Evolutionary conservation across 495 filamentous ascomycete genomes (phyloP).

Genomic region (Parmelia sp.): DNA sequence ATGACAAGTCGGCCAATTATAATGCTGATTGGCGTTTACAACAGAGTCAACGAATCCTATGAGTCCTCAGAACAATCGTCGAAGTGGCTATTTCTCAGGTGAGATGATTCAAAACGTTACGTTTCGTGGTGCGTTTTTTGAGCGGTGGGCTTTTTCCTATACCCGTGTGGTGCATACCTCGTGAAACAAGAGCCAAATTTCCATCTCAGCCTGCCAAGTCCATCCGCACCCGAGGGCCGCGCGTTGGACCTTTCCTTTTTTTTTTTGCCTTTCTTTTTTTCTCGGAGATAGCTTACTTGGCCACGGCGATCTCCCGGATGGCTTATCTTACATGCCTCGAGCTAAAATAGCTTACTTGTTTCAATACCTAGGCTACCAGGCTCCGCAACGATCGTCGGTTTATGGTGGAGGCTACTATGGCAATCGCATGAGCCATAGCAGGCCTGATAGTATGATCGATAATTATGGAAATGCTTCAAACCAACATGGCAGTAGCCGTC

Average conservation of each 20-base stretch:
- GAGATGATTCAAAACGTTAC: conserved; percentile 19
- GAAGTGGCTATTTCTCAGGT: conserved; percentile 61
- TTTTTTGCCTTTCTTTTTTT: not conserved
- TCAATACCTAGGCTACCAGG: conserved; percentile 15
- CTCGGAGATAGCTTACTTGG: not conserved
- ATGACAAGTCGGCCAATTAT: conserved; percentile 2
- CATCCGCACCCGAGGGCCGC: conserved; percentile 1
- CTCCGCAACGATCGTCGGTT: conserved; percentile 13
- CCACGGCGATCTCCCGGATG: conserved; percentile 11
- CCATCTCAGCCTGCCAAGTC: not conserved
- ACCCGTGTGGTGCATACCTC: not conserved
- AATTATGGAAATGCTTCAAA: conserved; percentile 41
- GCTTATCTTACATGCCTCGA: not conserved
- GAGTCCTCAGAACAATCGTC: conserved; percentile 35
- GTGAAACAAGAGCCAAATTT: not conserved
- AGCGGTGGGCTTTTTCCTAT: not conserved
- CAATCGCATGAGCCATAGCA: conserved; percentile 38
- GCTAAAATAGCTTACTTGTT: conserved; percentile 8
- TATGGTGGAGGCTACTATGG: conserved; percentile 33
- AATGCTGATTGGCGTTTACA: conserved; percentile 19
- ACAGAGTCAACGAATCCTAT: conserved; percentile 26
- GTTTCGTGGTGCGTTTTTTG: not conserved
- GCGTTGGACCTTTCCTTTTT: conserved; percentile 6
- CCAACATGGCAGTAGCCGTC: conserved; percentile 38
- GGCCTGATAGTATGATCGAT: conserved; percentile 54